A percentile compares a stretch with the other conserved stretches of the same genome.
phyloP scores from a whole-genome alignment of 352 stramenopile species.

The Aphanomyces stellatus region DNA sequence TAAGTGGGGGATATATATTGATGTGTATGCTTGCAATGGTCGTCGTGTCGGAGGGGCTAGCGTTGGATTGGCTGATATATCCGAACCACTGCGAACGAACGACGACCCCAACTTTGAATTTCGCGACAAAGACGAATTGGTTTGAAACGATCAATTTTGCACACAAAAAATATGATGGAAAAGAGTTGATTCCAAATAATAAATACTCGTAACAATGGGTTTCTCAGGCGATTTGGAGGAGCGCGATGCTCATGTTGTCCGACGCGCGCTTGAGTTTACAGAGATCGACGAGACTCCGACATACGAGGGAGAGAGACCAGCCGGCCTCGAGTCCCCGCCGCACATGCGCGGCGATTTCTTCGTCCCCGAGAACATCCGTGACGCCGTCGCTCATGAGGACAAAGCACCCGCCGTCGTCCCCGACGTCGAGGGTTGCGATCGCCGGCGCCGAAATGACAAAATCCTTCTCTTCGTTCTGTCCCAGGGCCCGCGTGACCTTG shows the following conservation, averaged over 20 bases:
- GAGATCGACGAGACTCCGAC: conserved; percentile 53
- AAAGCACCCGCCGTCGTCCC: conserved; percentile 46
- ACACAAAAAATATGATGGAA: no score
- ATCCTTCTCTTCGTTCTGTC: conserved; percentile 74
- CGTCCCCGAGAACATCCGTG: conserved; percentile 62
- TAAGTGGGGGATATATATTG: background rate
- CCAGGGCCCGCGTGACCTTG: conserved; percentile 60
- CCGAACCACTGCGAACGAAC: no score
- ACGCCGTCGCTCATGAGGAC: conserved; percentile 71
- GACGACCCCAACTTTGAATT: no score
- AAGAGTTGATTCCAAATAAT: no score
- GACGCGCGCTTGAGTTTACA: conserved; percentile 55
- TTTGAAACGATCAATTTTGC: no score
- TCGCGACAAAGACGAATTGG: no score
- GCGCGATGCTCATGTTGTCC: conserved; percentile 78
- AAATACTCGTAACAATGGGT: no score
- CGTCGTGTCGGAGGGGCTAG: no score
- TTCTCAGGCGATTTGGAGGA: conserved; percentile 43
- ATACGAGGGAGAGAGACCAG: conserved; percentile 45
- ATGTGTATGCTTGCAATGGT: background rate
- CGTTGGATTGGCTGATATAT: no score
- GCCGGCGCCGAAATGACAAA: conserved; percentile 65
- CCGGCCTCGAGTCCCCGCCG: conserved; percentile 31
- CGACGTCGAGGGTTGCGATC: conserved; percentile 45
- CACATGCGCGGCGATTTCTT: conserved; percentile 62